These are phyloP conservation scores for Boletus subluridellus DNA, from an alignment of 1,284 basidiomycete species.

Conservation along the genomic window DNA sequence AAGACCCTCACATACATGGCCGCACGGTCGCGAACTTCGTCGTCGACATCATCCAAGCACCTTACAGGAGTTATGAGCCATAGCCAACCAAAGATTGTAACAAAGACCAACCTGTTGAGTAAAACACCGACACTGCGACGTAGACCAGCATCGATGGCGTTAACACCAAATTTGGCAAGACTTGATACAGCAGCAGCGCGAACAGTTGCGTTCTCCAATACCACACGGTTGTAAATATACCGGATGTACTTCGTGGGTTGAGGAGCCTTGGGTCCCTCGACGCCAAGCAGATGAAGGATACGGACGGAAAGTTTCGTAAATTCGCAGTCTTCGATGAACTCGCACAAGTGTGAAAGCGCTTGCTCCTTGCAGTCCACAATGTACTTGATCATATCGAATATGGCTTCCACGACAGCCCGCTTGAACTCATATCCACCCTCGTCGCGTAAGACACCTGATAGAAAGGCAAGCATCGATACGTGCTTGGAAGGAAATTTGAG, in stretches of 20 bases:
- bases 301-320: constrained; percentile 99
- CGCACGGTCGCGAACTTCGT: constrained; percentile 97
- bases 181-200: constrained; percentile 94
- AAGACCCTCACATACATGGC: constrained; percentile 90
- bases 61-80: constrained; percentile 41
- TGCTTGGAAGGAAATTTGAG: constrained; percentile 99
- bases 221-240: constrained; percentile 99
- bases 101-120: constrained; percentile 62
- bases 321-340: constrained; percentile 99
- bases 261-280: constrained; percentile 93
- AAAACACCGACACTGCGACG: constrained; percentile 87
- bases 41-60: constrained; percentile 97
- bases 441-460: constrained; percentile 90
- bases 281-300: constrained; percentile 90
- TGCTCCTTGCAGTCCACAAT: constrained; percentile 94
- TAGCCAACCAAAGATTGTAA: background rate
- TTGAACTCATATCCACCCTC: constrained; percentile 99
- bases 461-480: constrained; percentile 90
- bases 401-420: constrained; percentile 97
- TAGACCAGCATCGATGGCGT: constrained; percentile 73
- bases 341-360: constrained; percentile 97
- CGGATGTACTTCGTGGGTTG: constrained; percentile 98
- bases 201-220: constrained; percentile 97
- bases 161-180: constrained; percentile 95
- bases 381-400: constrained; percentile 99